Evolutionary conservation across 2,329 filamentous ascomycete species (phyloP), one percentile per base, ranked within the genome.

Genomic region (Penicillium carneum): DNA sequence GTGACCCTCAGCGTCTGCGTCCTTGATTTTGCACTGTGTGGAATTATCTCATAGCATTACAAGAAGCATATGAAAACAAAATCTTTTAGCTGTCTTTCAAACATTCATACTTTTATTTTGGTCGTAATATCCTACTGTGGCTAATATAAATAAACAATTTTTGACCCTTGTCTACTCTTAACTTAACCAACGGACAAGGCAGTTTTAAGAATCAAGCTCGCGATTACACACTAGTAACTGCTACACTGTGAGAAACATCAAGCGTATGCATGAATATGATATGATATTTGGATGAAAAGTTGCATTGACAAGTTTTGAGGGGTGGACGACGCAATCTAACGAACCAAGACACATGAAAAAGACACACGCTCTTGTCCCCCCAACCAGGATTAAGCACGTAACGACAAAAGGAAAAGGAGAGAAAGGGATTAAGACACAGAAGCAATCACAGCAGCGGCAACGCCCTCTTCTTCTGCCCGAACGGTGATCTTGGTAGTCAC

Each of bases 401-500:
- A 64, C 57, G 56, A 63, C 48, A 53, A 63, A 66, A 63, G 53
- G 42, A 48, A 59, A 62, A 69, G 66, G 59, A 72, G 57, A 69
- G 68, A 66, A 61, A 70, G 68, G 65, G 61, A 65, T 85, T 87
- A 96, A 76, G 91, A 89, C 76, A 97, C 88, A 71, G 92, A 93
- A 69, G 88, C 91, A 76, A 97, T 86, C 63, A 98, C 87, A 77
- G 96, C 83, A 62, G 88, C 85, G 63, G 95, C 93, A 73, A 99
- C 88, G 58, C 92, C 92, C 75, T 95, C 92, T 80, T 99, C 95
- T 78, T 99, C 95, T 77, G 90, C 91, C 75, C 95, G 87, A 63
- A 94, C 91, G 54, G 90, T 91, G 71, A 99, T 92, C 86, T 98
- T 98, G 73, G 94, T 96, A 61, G 95, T 97, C 29, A 98, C 93